A percentile compares a stretch with the other conserved stretches of the same genome.
Evolutionary conservation across 208 protist species (phyloP).

Genomic region (Herpetomonas samuelpessoai): DNA sequence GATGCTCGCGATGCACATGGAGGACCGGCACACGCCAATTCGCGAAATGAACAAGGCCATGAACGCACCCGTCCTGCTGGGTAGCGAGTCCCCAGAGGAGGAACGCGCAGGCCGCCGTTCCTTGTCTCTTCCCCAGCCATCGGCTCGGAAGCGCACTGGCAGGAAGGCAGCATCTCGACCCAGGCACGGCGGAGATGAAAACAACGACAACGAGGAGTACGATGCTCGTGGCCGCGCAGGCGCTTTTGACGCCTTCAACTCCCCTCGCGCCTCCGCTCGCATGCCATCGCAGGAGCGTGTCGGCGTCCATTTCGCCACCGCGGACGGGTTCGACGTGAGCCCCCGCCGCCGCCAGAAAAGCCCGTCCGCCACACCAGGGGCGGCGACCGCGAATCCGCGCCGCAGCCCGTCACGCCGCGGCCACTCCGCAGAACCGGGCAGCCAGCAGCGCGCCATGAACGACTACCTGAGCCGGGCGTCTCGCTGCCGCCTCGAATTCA

Average conservation of each 20-base stretch:
- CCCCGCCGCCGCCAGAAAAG: neutral
- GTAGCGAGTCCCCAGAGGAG: neutral
- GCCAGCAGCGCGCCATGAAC: neutral
- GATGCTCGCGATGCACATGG: neutral
- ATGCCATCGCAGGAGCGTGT: too few species aligned
- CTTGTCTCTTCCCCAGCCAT: neutral
- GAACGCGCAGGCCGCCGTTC: neutral
- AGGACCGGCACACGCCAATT: neutral
- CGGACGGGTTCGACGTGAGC: too few species aligned
- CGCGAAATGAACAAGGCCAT: neutral
- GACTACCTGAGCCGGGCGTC: constrained; percentile 28
- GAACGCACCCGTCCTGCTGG: neutral
- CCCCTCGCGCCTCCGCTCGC: neutral
- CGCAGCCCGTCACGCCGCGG: neutral
- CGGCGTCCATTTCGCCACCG: too few species aligned
- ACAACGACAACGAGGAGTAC: neutral
- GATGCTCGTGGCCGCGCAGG: too few species aligned
- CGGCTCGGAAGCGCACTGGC: neutral
- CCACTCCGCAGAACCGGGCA: neutral
- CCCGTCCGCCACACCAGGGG: neutral
- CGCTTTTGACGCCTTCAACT: too few species aligned
- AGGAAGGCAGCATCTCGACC: neutral
- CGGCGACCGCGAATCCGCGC: neutral
- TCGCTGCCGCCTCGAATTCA: constrained; percentile 63
- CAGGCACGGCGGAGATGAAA: neutral